A percentile compares a stretch with the other conserved stretches of the same genome.
phyloP scores from a whole-genome alignment of 2,329 filamentous ascomycete genomes.

The Aspergillus oerlinghausenensis region DNA sequence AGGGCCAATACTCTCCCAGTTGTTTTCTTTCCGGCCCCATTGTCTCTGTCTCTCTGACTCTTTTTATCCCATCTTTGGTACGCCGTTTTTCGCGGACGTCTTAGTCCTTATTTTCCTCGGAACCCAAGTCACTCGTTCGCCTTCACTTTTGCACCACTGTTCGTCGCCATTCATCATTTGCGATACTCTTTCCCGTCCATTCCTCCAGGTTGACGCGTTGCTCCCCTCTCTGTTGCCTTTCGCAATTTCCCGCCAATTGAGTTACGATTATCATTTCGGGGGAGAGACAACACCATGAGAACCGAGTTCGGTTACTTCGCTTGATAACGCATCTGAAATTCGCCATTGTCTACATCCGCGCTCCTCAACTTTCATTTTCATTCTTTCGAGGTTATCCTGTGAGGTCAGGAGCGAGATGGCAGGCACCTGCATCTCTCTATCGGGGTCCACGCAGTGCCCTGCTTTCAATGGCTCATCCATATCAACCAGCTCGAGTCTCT shows the following conservation, averaged over 20 bases:
- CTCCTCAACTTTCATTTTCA: not conserved
- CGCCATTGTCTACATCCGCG: not conserved
- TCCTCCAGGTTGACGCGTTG: not conserved
- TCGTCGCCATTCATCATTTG: not conserved
- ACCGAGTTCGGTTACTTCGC: not conserved
- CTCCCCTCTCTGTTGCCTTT: not conserved
- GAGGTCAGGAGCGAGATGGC: conserved; percentile 34
- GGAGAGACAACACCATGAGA: not conserved
- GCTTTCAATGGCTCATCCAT: conserved; percentile 70
- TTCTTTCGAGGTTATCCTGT: not conserved
- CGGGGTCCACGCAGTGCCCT: conserved; percentile 64
- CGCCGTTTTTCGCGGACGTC: not conserved
- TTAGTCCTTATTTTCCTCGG: not conserved
- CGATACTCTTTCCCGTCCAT: not conserved
- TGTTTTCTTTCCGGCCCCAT: not conserved
- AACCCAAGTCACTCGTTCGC: conserved; percentile 9
- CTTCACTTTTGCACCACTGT: conserved; percentile 7
- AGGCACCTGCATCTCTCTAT: conserved; percentile 60
- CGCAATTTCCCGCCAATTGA: not conserved
- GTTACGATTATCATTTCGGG: not conserved
- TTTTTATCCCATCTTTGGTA: not conserved
- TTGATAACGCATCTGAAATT: not conserved
- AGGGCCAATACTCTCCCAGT: not conserved
- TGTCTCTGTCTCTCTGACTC: not conserved
- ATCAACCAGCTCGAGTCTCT: conserved; percentile 57